These are phyloP conservation scores for Myxozyma mucilagina DNA, from an alignment of 805 yeast genomes.

Conservation along the genomic window DNA sequence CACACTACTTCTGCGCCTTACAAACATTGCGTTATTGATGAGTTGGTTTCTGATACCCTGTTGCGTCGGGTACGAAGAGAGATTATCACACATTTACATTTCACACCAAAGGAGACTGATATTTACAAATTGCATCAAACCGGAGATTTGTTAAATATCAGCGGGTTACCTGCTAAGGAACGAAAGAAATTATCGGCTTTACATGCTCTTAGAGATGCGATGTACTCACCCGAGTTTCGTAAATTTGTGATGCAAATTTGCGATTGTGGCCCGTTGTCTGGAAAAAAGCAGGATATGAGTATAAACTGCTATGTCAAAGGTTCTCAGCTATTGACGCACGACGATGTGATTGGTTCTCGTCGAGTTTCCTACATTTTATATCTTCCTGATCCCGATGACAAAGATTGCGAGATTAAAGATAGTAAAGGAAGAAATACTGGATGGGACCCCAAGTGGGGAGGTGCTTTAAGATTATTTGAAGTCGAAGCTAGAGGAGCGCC, in stretches of 20 bases:
- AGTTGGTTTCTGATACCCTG: constrained; percentile 72
- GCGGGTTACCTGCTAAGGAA: constrained; percentile 80
- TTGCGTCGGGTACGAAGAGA: constrained; percentile 80
- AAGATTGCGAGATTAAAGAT: constrained; percentile 20
- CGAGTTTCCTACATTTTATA: constrained; percentile 90
- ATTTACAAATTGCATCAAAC: constrained; percentile 84
- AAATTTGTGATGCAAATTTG: constrained; percentile 75
- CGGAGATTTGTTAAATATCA: constrained; percentile 87
- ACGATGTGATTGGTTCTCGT: constrained; percentile 95
- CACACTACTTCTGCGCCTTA: constrained; percentile 69
- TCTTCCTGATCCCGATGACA: constrained; percentile 85
- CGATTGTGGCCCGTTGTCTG: constrained; percentile 85
- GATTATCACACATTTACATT: constrained; percentile 77
- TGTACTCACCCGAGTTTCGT: constrained; percentile 83
- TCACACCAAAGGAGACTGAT: constrained; percentile 95
- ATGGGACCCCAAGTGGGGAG: constrained; percentile 95
- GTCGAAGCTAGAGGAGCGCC: constrained; percentile 90
- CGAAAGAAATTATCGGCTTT: constrained; percentile 70
- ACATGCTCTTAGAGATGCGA: constrained; percentile 76
- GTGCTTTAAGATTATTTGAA: constrained; percentile 83
- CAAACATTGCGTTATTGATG: constrained; percentile 81
- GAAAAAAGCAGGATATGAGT: constrained; percentile 88
- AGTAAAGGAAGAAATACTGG: constrained; percentile 15
- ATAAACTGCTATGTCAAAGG: constrained; percentile 89
- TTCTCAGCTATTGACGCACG: constrained; percentile 92